These are phyloP conservation scores for Xylogone sp. DNA, from an alignment of 2,329 filamentous ascomycete genomes.

Conservation along the genomic window DNA sequence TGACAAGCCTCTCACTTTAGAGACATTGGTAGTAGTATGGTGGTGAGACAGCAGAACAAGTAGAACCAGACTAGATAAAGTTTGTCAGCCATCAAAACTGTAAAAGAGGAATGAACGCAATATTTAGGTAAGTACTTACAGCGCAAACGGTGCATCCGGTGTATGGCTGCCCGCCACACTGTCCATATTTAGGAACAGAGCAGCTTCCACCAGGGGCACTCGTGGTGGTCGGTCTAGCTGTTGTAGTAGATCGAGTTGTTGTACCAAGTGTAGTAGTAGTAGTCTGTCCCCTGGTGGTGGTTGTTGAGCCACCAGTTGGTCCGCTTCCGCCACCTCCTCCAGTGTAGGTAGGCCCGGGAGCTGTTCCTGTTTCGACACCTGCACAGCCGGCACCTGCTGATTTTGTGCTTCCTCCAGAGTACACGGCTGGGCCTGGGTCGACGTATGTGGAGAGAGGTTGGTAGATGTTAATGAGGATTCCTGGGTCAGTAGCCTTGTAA, in stretches of 20 bases:
- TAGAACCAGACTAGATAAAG: constrained; percentile 2
- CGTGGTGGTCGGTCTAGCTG: not conserved
- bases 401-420: constrained; percentile 11
- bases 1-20: not conserved
- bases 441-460: constrained; percentile 21
- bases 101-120: not conserved
- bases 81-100: not conserved
- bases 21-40: constrained; percentile 10
- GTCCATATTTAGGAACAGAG: not conserved
- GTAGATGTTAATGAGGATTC: constrained; percentile 45
- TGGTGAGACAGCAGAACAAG: constrained; percentile 9
- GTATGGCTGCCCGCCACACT: constrained; percentile 5
- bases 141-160: constrained; percentile 6
- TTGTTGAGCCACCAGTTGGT: not conserved
- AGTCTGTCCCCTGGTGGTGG: not conserved
- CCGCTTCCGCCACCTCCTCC: not conserved
- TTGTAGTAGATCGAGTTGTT: not conserved
- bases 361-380: constrained; percentile 9
- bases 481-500: constrained; percentile 41
- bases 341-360: constrained; percentile 4
- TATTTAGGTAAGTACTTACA: not conserved
- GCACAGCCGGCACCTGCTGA: constrained; percentile 10
- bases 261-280: not conserved
- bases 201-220: not conserved
- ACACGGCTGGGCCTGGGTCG: constrained; percentile 27